Conservation (phyloP, 768 basidiomycete genomes). For the Piloderma croceum region DNA sequence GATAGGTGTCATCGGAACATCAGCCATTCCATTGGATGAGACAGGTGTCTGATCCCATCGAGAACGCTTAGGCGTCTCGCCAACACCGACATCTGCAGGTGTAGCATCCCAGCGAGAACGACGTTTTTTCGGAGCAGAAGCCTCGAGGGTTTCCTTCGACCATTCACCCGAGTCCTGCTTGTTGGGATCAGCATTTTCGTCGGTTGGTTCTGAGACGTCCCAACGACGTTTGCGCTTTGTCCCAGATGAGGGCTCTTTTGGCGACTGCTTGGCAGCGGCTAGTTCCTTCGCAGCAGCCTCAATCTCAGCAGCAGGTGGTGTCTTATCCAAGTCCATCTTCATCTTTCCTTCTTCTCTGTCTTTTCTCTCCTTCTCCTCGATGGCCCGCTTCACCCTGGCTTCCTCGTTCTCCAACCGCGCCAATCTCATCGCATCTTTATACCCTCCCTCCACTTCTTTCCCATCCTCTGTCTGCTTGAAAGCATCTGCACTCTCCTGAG, state of each 20-base stretch:
- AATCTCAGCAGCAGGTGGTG: constrained; percentile 78
- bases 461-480: constrained; percentile 67
- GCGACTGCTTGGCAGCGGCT: constrained; percentile 39
- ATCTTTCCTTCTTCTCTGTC: constrained; percentile 62
- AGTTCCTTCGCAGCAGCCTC: constrained; percentile 69
- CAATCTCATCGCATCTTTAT: constrained; percentile 94
- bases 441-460: constrained; percentile 73
- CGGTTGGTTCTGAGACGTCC: constrained; percentile 54
- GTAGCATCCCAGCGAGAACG: constrained; percentile 96
- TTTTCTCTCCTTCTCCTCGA: constrained; percentile 83
- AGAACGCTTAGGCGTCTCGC: constrained; percentile 81
- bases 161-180: constrained; percentile 58
- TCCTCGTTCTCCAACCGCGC: constrained; percentile 92
- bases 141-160: constrained; percentile 71
- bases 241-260: constrained; percentile 38
- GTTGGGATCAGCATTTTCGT: constrained; percentile 64
- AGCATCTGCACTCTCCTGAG: constrained; percentile 75
- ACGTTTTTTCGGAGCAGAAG: constrained; percentile 80
- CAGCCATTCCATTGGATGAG: constrained; percentile 34
- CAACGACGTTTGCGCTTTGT: constrained; percentile 75
- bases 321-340: constrained; percentile 89
- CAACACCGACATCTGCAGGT: constrained; percentile 58
- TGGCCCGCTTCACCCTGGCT: constrained; percentile 69
- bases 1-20: constrained; percentile 69
- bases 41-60: constrained; percentile 96